Evolutionary conservation across 306 rosid genomes (phyloP).

Genomic region (Astragalus membranaceus): DNA sequence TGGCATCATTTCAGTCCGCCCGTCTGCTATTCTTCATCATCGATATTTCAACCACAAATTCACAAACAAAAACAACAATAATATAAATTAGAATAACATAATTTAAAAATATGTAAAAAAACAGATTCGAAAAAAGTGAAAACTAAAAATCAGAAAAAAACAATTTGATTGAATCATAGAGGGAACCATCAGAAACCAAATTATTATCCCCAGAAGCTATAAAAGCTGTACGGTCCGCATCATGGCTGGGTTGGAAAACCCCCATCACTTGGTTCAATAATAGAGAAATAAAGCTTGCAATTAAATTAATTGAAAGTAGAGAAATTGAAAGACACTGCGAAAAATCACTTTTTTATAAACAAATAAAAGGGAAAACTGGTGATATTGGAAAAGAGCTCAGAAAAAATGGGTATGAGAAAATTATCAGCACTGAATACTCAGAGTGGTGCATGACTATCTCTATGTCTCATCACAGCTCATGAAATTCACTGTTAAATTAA

Average conservation of each 20-base stretch:
- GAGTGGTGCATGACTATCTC: constrained; percentile 98
- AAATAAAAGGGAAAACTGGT: background rate
- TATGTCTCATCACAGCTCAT: constrained; percentile 51
- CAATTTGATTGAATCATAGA: background rate
- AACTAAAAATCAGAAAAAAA: no score
- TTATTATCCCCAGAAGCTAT: constrained; percentile 58
- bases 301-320: background rate
- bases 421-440: constrained; percentile 75
- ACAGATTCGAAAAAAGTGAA: no score
- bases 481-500: background rate
- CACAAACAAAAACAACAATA: no score
- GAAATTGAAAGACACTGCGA: background rate
- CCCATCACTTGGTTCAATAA: constrained; percentile 59
- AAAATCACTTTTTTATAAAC: background rate
- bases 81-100: no score
- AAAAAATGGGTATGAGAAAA: constrained; percentile 59
- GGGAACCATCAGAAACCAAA: constrained; percentile 82
- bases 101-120: no score
- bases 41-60: background rate
- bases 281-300: background rate
- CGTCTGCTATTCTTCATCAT: constrained; percentile 84
- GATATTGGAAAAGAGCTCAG: constrained; percentile 27
- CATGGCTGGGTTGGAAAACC: constrained; percentile 49
- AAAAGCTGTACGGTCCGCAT: constrained; percentile 89
- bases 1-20: constrained; percentile 97